Conservation (phyloP, 2,329 filamentous ascomycete species). For the Fusarium avenaceum region DNA sequence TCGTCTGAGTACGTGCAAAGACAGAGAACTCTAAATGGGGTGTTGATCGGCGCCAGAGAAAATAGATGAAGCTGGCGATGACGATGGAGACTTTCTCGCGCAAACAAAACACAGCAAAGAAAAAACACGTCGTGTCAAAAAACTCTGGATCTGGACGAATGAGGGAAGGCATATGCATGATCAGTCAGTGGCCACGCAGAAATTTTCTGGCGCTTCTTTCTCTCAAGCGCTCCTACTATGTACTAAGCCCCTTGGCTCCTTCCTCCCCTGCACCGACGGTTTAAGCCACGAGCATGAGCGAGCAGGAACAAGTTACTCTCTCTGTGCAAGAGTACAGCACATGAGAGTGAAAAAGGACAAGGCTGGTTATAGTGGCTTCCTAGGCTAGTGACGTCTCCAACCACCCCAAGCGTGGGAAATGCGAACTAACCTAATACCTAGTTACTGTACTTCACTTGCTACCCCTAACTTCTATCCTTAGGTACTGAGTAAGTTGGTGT, state of each 20-base stretch:
- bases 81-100: constrained; percentile 15
- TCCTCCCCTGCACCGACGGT: constrained; percentile 22
- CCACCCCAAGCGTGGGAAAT: constrained; percentile 38
- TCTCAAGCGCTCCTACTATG: neutral
- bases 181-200: constrained; percentile 36
- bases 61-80: constrained; percentile 28
- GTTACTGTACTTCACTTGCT: neutral
- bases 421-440: neutral
- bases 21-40: constrained; percentile 24
- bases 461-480: neutral
- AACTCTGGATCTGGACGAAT: constrained; percentile 24
- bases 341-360: constrained; percentile 33
- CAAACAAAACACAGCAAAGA: constrained; percentile 4
- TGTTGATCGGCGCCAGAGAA: constrained; percentile 31
- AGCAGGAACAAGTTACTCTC: neutral
- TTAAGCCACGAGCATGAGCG: constrained; percentile 33
- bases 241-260: neutral
- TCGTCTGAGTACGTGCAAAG: constrained; percentile 4
- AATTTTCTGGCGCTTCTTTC: constrained; percentile 24
- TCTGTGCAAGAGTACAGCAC: neutral
- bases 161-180: constrained; percentile 22
- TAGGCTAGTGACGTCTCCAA: constrained; percentile 41
- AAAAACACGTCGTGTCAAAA: neutral
- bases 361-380: constrained; percentile 30
- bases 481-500: neutral